phyloP scores from a whole-genome alignment of 208 protist species.

The Wallacemonas collosoma region DNA sequence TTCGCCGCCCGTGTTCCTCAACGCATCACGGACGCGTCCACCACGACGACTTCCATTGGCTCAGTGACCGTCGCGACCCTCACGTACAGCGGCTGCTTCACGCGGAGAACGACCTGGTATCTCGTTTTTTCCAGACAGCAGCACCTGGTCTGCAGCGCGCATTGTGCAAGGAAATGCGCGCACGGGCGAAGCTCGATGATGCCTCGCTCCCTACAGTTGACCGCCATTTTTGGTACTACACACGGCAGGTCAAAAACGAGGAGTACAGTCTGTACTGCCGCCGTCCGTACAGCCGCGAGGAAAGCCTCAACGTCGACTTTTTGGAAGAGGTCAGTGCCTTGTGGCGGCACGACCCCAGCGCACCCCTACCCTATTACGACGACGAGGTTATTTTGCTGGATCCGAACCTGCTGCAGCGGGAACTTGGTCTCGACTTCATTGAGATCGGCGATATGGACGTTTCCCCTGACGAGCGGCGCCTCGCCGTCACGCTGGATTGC shows the following conservation, averaged over 20 bases:
- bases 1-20: constrained; percentile 5
- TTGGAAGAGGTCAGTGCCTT: constrained; percentile 40
- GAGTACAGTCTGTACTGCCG: constrained; percentile 66
- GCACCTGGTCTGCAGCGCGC: constrained; percentile 20
- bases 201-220: constrained; percentile 56
- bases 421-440: constrained; percentile 46
- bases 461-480: constrained; percentile 41
- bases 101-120: constrained; percentile 47
- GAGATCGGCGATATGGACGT: constrained; percentile 74
- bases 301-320: constrained; percentile 37
- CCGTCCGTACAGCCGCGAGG: constrained; percentile 30
- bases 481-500: constrained; percentile 65
- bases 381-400: constrained; percentile 76
- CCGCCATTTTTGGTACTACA: constrained; percentile 76
- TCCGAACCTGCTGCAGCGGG: constrained; percentile 56
- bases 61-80: constrained; percentile 41
- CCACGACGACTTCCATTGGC: constrained; percentile 58
- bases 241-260: constrained; percentile 45
- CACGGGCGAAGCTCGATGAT: constrained; percentile 46
- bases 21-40: constrained; percentile 43
- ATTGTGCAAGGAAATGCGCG: constrained; percentile 59
- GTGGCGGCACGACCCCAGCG: constrained; percentile 31
- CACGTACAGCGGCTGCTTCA: constrained; percentile 43
- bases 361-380: constrained; percentile 47
- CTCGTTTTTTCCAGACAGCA: constrained; percentile 35